Percentiles rank a stretch among this genome's conserved stretches.
These are phyloP conservation scores for Mycena leptocephala DNA, from an alignment of 768 basidiomycete genomes.

Conservation along the genomic window DNA sequence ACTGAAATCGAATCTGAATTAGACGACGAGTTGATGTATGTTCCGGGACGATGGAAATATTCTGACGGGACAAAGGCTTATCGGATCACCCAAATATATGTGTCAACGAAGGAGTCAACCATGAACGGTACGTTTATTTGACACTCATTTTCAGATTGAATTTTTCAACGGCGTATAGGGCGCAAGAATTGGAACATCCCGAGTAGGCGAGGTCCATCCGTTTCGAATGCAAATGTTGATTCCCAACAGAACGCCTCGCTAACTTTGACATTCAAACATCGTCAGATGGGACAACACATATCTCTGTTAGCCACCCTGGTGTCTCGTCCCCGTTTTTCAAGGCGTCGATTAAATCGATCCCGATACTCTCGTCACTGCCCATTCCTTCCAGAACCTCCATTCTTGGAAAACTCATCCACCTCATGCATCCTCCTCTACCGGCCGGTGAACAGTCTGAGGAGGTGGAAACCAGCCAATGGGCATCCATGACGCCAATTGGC, in stretches of 20 bases:
- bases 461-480: slow-evolving; percentile 42
- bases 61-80: slow-evolving; percentile 40
- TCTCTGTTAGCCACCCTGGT: slow-evolving; percentile 43
- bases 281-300: slow-evolving; percentile 37
- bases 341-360: slow-evolving; percentile 44
- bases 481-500: slow-evolving; percentile 25
- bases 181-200: slow-evolving; percentile 55
- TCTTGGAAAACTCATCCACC: slow-evolving; percentile 28
- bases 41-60: slow-evolving; percentile 54
- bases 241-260: slow-evolving; percentile 47
- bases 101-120: slow-evolving; percentile 48
- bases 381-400: slow-evolving; percentile 39
- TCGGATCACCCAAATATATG: slow-evolving; percentile 54
- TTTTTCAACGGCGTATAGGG: slow-evolving; percentile 33
- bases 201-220: slow-evolving; percentile 38
- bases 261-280: slow-evolving; percentile 43
- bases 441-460: slow-evolving; percentile 40
- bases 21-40: slow-evolving; percentile 54
- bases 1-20: not conserved
- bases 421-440: slow-evolving; percentile 46
- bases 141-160: not conserved
- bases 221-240: not conserved
- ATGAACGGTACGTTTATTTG: slow-evolving; percentile 43
- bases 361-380: slow-evolving; percentile 42
- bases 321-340: slow-evolving; percentile 48